Evolutionary conservation across 2,329 filamentous ascomycete species (phyloP), one percentile per base, ranked within the genome.

Genomic region (Beauveria pseudobassiana): DNA sequence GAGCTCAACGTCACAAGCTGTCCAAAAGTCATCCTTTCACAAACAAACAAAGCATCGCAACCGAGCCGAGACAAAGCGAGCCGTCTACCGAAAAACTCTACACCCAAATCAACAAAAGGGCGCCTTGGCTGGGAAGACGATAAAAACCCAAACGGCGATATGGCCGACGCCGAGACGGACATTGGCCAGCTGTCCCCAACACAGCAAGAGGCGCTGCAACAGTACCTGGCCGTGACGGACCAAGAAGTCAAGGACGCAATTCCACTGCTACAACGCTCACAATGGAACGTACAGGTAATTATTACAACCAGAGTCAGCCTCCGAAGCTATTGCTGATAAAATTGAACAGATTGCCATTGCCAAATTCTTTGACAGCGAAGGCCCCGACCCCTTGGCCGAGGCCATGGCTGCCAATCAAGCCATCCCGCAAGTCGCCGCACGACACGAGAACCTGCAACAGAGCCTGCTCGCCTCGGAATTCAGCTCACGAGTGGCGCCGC

Each of bases 311-410:
- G 12, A 9, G 3, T 7, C 22, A 34, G 16, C 38, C 3, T 24
- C n/a, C 4, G 18, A 9, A 14, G 2, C 20, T 5, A 20, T 45
- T 14, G 14, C 26, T 51, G 20, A 63, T 22, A 8, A 40, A 28
- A 20, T 5, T 71, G n/a, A 20, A 5, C 71, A 97, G 88, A 96
- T 98, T 69, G 93, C 95, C 62, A 93, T 99, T 65, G 86, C 95
- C 66, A 96, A 96, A 72, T 98, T 98, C 83, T 99, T 97, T 73
- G 95, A 99, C 70, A 95, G 95, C 67, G 95, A 98, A 76, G 88
- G 88, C 3, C 84, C 91, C 54, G 91, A 96, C 72, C 88, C 86
- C 14, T 78, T 93, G 20, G 88, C 89, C 62, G 91, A 95, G 76
- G 90, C 90, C 62, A 82, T 87, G 56, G 82, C 87, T 54, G 80